Evolutionary conservation across 2,329 filamentous ascomycete species (phyloP).

Genomic region (Ophiostoma fasciatum): DNA sequence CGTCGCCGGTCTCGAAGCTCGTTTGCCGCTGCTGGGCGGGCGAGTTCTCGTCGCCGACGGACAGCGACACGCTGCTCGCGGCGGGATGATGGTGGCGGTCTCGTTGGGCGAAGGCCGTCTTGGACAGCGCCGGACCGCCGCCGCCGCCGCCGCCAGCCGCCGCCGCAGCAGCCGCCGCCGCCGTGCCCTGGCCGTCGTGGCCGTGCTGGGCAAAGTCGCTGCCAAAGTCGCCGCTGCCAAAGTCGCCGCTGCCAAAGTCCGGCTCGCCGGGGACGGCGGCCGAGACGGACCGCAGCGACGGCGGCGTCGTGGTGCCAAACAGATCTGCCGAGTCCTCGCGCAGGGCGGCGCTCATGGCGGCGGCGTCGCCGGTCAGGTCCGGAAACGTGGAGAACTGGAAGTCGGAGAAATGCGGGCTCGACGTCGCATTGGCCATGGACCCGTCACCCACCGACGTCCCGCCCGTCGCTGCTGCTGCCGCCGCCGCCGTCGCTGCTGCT

Average conservation of each 20-base stretch:
- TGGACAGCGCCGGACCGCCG: too few relatives aligned
- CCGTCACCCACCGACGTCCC: conserved; percentile 18
- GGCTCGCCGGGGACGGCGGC: neutral
- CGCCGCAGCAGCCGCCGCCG: too few relatives aligned
- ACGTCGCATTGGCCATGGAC: conserved; percentile 26
- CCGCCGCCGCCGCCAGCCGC: too few relatives aligned
- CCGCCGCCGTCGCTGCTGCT: neutral
- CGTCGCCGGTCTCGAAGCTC: conserved; percentile 22
- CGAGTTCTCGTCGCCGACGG: neutral
- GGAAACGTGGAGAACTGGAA: conserved; percentile 36
- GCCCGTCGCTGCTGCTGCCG: neutral
- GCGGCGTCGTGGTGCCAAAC: conserved; percentile 16
- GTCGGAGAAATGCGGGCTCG: conserved; percentile 36
- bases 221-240: too few relatives aligned
- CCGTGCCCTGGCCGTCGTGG: neutral
- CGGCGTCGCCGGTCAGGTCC: conserved; percentile 24
- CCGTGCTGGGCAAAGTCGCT: too few relatives aligned
- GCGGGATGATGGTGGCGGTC: too few relatives aligned
- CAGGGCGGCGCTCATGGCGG: conserved; percentile 26
- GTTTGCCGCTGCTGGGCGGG: conserved; percentile 11
- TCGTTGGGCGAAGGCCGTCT: too few relatives aligned
- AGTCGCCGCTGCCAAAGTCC: too few relatives aligned
- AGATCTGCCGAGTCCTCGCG: conserved; percentile 19
- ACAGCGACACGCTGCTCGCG: too few relatives aligned
- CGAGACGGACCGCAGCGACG: neutral